A percentile compares a stretch with the other conserved stretches of the same genome.
phyloP scores from a whole-genome alignment of 345 rosid species.

The Boechera stricta region DNA sequence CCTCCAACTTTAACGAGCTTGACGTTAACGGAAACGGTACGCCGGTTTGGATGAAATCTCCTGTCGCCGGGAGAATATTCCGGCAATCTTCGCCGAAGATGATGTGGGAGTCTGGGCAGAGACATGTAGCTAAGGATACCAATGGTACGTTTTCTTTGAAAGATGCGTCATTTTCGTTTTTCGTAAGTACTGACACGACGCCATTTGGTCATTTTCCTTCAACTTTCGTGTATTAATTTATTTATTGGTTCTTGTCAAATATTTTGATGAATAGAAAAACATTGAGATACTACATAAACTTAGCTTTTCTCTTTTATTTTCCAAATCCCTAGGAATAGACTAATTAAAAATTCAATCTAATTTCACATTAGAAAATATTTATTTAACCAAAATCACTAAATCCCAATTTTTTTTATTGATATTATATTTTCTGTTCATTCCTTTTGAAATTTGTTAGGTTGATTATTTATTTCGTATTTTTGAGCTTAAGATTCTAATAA shows the following conservation, averaged over 20 bases:
- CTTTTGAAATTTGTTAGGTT: constrained; percentile 15
- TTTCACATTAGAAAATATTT: not conserved
- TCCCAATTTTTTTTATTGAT: not conserved
- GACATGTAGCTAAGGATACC: constrained; percentile 61
- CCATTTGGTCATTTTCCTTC: constrained; percentile 42
- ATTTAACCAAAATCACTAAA: not conserved
- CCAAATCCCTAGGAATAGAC: constrained; percentile 29
- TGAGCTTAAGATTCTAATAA: constrained; percentile 11
- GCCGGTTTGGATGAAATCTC: constrained; percentile 51
- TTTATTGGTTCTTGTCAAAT: not conserved
- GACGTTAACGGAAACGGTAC: constrained; percentile 43
- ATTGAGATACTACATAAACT: constrained; percentile 24
- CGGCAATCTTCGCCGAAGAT: constrained; percentile 76
- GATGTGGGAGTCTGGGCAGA: constrained; percentile 42
- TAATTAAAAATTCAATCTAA: constrained; percentile 6
- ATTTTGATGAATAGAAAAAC: constrained; percentile 29
- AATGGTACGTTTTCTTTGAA: constrained; percentile 41
- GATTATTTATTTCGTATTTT: not conserved
- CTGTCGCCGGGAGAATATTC: constrained; percentile 59
- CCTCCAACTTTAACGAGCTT: constrained; percentile 55
- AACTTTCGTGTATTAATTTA: not conserved
- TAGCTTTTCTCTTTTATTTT: constrained; percentile 24
- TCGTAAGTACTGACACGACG: constrained; percentile 44
- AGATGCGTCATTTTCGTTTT: constrained; percentile 32
- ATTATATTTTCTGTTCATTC: not conserved